Percentiles rank a stretch among this genome's conserved stretches.
These are phyloP conservation scores for Annulohypoxylon nitens DNA, from an alignment of 495 filamentous ascomycete species.

Conservation along the genomic window DNA sequence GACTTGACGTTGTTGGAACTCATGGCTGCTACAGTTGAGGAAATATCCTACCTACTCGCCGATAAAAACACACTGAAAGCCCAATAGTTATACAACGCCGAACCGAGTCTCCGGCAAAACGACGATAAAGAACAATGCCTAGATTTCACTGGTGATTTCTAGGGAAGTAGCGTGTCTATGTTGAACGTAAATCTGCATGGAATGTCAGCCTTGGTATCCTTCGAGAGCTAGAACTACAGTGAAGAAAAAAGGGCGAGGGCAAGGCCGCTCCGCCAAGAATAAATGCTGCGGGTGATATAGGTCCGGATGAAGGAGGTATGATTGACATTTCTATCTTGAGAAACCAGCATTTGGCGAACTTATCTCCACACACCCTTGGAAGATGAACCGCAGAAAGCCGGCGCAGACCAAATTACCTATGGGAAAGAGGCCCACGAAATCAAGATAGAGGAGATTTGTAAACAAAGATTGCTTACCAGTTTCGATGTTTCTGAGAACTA, in stretches of 20 bases:
- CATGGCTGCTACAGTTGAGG: conserved; percentile 53
- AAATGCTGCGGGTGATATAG: conserved; percentile 32
- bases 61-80: conserved; percentile 31
- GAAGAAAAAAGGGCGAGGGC: conserved; percentile 4
- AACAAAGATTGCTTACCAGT: conserved; percentile 48
- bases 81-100: conserved; percentile 12
- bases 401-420: conserved; percentile 31
- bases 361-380: conserved; percentile 35
- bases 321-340: conserved; percentile 26
- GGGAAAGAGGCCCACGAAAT: conserved; percentile 12
- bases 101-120: conserved; percentile 17
- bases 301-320: conserved; percentile 39
- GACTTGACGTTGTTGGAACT: conserved; percentile 61
- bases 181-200: conserved; percentile 35
- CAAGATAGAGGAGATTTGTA: neutral
- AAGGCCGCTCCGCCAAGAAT: conserved; percentile 28
- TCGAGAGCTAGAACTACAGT: conserved; percentile 14
- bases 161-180: conserved; percentile 18
- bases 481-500: conserved; percentile 33
- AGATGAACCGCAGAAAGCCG: conserved; percentile 31
- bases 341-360: conserved; percentile 23
- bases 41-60: conserved; percentile 23
- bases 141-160: conserved; percentile 22
- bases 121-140: conserved; percentile 21
- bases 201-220: conserved; percentile 32